phyloP scores from a whole-genome alignment of 345 rosid genomes.

The Excoecaria agallocha region DNA sequence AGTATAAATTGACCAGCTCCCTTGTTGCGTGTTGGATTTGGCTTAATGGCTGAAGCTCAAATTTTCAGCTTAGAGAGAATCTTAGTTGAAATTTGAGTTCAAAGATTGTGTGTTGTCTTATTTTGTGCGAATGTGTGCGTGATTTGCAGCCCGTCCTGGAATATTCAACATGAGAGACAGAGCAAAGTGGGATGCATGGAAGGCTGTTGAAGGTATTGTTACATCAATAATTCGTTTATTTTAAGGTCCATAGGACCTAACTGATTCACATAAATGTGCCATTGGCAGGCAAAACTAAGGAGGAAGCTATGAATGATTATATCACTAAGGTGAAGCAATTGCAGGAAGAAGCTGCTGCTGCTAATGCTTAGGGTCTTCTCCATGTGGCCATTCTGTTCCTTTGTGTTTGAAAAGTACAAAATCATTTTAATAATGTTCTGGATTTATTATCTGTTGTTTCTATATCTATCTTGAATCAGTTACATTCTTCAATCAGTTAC shows the following conservation, averaged over 20 bases:
- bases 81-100: no score
- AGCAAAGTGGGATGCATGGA: constrained; percentile 99
- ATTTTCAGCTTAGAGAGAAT: no score
- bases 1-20: no score
- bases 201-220: constrained; percentile 75
- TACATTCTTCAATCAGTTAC: neutral
- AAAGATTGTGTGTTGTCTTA: no score
- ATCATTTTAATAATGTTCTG: constrained; percentile 8
- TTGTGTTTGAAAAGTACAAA: neutral
- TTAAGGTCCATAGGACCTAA: neutral
- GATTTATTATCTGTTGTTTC: neutral
- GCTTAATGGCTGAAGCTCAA: no score
- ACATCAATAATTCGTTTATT: neutral
- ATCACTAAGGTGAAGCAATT: constrained; percentile 78
- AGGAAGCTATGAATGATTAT: constrained; percentile 72
- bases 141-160: constrained; percentile 78
- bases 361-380: constrained; percentile 28
- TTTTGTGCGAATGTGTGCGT: neutral
- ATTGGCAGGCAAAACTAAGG: constrained; percentile 56
- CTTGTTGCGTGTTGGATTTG: no score
- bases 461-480: neutral
- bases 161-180: constrained; percentile 73
- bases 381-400: neutral
- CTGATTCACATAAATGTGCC: neutral
- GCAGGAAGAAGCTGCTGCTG: constrained; percentile 43